phyloP scores from a whole-genome alignment of 352 stramenopile species.

The Pythium sp. region DNA sequence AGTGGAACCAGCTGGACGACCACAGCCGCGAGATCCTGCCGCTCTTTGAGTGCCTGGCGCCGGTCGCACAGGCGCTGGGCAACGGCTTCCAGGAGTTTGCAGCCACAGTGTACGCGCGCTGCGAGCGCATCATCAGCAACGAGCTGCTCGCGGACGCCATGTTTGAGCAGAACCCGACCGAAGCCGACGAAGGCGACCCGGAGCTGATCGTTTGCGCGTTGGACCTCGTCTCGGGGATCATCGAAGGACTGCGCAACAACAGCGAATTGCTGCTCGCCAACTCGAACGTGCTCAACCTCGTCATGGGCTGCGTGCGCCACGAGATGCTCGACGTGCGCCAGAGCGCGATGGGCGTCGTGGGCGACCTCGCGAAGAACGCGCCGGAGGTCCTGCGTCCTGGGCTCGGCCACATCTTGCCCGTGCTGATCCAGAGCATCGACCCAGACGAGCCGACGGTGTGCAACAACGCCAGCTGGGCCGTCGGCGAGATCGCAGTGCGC shows the following conservation, averaged over 20 bases:
- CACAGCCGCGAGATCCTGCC: constrained; percentile 80
- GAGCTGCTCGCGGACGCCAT: constrained; percentile 81
- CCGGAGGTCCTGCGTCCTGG: constrained; percentile 67
- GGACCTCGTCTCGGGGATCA: constrained; percentile 88
- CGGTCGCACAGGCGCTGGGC: constrained; percentile 79
- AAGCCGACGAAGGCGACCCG: constrained; percentile 83
- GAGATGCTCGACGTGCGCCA: constrained; percentile 87
- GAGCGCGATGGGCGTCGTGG: constrained; percentile 87
- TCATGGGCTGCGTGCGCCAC: constrained; percentile 86
- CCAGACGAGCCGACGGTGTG: constrained; percentile 86
- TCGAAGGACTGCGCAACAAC: constrained; percentile 76
- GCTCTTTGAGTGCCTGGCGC: constrained; percentile 89
- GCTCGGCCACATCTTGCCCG: constrained; percentile 70
- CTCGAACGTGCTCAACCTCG: constrained; percentile 87
- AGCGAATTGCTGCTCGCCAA: constrained; percentile 72
- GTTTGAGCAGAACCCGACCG: constrained; percentile 69
- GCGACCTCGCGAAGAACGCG: constrained; percentile 86
- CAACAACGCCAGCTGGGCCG: constrained; percentile 92
- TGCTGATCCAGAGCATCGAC: constrained; percentile 88
- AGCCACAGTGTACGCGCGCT: constrained; percentile 76
- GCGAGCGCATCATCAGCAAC: constrained; percentile 80
- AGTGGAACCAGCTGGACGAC: constrained; percentile 88
- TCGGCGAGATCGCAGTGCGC: constrained; percentile 87
- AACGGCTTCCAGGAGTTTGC: constrained; percentile 88
- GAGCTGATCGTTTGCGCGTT: constrained; percentile 89